These are phyloP conservation scores for Pichia sp. DNA, from an alignment of 1,139 yeast species.

Conservation along the genomic window DNA sequence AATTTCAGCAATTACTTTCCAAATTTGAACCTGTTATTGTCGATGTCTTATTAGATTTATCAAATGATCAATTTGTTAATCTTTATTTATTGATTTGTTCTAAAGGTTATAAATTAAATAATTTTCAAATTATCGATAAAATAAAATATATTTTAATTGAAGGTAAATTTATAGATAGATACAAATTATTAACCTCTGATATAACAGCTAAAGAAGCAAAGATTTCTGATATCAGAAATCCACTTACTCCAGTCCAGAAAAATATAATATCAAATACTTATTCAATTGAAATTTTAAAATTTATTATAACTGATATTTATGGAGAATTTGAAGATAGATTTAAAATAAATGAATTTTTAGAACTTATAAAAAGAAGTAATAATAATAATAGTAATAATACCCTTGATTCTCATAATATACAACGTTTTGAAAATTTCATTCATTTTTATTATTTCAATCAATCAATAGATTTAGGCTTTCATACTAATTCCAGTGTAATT, in stretches of 20 bases:
- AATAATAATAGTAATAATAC: too few species aligned
- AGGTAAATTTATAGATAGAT: not conserved
- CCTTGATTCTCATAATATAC: not conserved
- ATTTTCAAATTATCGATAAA: not conserved
- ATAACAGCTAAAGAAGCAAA: too few species aligned
- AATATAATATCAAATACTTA: not conserved
- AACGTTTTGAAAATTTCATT: conserved; percentile 1
- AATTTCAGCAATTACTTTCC: conserved; percentile 1
- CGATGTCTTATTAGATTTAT: not conserved
- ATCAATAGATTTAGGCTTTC: not conserved
- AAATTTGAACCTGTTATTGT: conserved; percentile 1
- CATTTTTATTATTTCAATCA: not conserved
- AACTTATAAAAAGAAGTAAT: not conserved
- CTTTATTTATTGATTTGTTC: conserved; percentile 1
- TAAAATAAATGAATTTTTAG: conserved; percentile 7
- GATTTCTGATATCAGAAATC: not conserved
- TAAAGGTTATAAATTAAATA: not conserved
- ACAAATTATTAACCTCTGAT: not conserved
- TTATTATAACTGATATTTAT: conserved; percentile 3
- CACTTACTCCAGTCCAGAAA: conserved; percentile 1
- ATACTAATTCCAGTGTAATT: not conserved
- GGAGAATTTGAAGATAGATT: conserved; percentile 2
- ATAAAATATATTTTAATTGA: not conserved
- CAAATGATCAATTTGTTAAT: not conserved
- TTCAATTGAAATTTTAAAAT: conserved; percentile 1